A percentile compares a stretch with the other conserved stretches of the same genome.
These are phyloP conservation scores for Ormosia emarginata DNA, from an alignment of 306 rosid species.

Conservation along the genomic window DNA sequence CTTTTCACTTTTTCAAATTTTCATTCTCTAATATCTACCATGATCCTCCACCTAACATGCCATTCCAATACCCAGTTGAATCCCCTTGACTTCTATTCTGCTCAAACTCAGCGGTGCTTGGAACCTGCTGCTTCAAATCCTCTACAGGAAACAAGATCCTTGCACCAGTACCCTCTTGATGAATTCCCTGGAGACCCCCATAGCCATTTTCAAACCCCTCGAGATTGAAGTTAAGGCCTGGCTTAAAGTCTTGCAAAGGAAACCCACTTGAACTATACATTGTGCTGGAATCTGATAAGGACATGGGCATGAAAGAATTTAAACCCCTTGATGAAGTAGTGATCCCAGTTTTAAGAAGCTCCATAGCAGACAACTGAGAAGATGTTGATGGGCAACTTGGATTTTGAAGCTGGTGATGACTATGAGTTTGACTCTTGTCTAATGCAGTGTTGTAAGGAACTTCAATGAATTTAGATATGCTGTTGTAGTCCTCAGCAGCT, in stretches of 20 bases:
- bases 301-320: conserved; percentile 60
- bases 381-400: conserved; percentile 38
- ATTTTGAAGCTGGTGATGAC: conserved; percentile 17
- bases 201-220: conserved; percentile 71
- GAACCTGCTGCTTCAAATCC: conserved; percentile 74
- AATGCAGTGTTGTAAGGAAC: conserved; percentile 28
- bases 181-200: conserved; percentile 55
- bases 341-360: conserved; percentile 65
- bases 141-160: conserved; percentile 80
- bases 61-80: conserved; percentile 79
- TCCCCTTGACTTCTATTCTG: conserved; percentile 56
- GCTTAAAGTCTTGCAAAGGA: conserved; percentile 68
- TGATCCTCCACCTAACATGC: conserved; percentile 91
- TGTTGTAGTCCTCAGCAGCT: conserved; percentile 35
- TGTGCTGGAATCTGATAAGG: conserved; percentile 30
- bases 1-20: background rate
- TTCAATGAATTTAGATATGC: conserved; percentile 45
- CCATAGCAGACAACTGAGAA: conserved; percentile 56
- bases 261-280: conserved; percentile 54
- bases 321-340: conserved; percentile 55
- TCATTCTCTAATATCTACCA: conserved; percentile 51
- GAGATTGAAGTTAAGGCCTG: conserved; percentile 58
- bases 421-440: conserved; percentile 24
- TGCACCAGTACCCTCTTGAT: conserved; percentile 54
- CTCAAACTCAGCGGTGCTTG: conserved; percentile 47